These are phyloP conservation scores for Colletotrichum noveboracense DNA, from an alignment of 2,329 filamentous ascomycete genomes.

Conservation along the genomic window DNA sequence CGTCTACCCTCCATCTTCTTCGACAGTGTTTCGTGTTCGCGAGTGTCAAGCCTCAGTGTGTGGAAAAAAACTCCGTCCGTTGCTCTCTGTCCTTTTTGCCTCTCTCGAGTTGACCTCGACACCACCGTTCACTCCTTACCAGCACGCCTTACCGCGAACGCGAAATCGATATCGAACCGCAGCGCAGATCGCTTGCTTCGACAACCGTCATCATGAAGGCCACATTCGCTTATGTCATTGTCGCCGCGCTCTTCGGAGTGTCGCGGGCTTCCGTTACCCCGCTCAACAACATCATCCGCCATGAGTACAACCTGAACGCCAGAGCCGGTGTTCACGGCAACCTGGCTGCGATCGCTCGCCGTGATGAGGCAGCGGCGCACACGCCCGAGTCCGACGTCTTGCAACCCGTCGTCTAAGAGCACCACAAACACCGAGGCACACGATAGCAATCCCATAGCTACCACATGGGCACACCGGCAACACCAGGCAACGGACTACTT, in stretches of 20 bases:
- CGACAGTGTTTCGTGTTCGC: not conserved
- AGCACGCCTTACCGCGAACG: not conserved
- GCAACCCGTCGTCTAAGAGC: not conserved
- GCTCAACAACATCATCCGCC: conserved; percentile 19
- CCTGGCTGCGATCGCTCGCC: not conserved
- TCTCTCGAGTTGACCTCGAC: not conserved
- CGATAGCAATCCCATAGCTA: not conserved
- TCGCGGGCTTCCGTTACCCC: conserved; percentile 12
- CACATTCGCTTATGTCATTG: conserved; percentile 4
- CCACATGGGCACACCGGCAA: not conserved
- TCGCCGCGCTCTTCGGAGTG: conserved; percentile 7
- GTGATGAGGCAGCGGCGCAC: not conserved
- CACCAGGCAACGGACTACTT: not conserved
- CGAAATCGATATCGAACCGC: not conserved
- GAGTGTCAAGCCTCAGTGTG: not conserved
- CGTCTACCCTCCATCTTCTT: not conserved
- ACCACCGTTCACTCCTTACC: not conserved
- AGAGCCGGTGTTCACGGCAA: conserved; percentile 13
- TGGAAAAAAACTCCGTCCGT: not conserved
- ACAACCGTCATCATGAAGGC: conserved; percentile 3
- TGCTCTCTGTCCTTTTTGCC: not conserved
- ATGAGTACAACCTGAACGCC: conserved; percentile 20
- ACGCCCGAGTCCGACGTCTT: not conserved
- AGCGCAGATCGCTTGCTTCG: not conserved
- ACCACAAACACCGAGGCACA: not conserved